phyloP scores from a whole-genome alignment of 225 moss, liverwort and hornwort genomes.

The Ulota crispa region DNA sequence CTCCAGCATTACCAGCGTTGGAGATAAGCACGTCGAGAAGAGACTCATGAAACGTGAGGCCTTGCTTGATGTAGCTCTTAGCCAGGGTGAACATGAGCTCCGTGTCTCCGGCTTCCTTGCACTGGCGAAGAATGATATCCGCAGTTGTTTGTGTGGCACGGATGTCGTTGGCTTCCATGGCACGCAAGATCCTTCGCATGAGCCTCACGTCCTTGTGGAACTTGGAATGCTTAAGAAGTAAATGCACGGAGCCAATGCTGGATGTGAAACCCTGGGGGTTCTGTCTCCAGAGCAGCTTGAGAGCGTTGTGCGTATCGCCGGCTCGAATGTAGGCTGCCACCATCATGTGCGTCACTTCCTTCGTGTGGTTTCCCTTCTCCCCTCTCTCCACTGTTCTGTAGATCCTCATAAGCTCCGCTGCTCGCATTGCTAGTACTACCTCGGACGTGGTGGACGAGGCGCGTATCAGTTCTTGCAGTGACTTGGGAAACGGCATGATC shows the following conservation, averaged over 20 bases:
- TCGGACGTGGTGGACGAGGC: constrained; percentile 36
- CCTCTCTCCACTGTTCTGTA: constrained; percentile 52
- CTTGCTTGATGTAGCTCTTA: constrained; percentile 13
- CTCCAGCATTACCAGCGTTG: constrained; percentile 39
- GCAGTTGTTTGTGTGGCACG: constrained; percentile 30
- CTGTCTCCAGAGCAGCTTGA: constrained; percentile 48
- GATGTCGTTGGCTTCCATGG: constrained; percentile 34
- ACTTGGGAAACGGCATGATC: constrained; percentile 11
- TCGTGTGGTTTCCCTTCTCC: constrained; percentile 55
- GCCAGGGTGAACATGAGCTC: constrained; percentile 38
- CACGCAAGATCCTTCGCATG: constrained; percentile 29
- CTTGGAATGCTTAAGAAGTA: constrained; percentile 43
- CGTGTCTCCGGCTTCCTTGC: constrained; percentile 35
- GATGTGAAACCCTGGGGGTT: constrained; percentile 23
- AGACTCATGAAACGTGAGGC: constrained; percentile 26
- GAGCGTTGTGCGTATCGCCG: constrained; percentile 56
- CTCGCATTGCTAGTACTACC: constrained; percentile 67
- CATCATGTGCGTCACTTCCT: constrained; percentile 68
- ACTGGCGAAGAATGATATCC: constrained; percentile 35
- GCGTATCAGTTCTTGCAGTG: constrained; percentile 33
- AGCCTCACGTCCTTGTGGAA: constrained; percentile 20
- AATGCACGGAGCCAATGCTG: constrained; percentile 33
- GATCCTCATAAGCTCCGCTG: constrained; percentile 55
- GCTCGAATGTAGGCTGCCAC: constrained; percentile 71
- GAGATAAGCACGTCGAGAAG: constrained; percentile 42